phyloP scores from a whole-genome alignment of 2,329 filamentous ascomycete genomes.

The Hymenoscyphus albidus region DNA sequence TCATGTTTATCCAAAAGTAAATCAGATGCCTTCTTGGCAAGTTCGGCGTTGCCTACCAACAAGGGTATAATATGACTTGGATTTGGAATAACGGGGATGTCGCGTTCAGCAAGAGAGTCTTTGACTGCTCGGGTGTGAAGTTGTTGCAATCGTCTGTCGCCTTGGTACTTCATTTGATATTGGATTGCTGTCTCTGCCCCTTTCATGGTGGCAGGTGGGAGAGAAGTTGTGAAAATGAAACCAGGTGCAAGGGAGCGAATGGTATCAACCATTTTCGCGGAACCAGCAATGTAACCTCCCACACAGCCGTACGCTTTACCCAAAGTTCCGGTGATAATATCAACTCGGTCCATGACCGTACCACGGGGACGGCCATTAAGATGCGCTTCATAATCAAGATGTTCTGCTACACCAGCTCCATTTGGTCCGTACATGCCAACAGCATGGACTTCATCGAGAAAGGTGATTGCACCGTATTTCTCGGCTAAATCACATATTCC shows the following conservation, averaged over 20 bases:
- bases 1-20: constrained; percentile 83
- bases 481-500: constrained; percentile 94
- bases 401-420: constrained; percentile 93
- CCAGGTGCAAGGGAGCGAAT: constrained; percentile 92
- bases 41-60: constrained; percentile 87
- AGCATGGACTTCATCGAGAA: constrained; percentile 96
- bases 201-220: constrained; percentile 95
- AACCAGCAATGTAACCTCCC: constrained; percentile 95
- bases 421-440: constrained; percentile 98
- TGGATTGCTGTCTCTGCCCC: constrained; percentile 88
- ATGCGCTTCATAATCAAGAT: constrained; percentile 90
- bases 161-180: constrained; percentile 81
- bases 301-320: constrained; percentile 98
- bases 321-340: constrained; percentile 96
- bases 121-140: constrained; percentile 95
- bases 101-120: constrained; percentile 68
- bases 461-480: constrained; percentile 96
- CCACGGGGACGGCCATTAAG: constrained; percentile 68
- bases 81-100: constrained; percentile 97
- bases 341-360: constrained; percentile 90
- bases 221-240: constrained; percentile 97
- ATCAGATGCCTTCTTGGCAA: constrained; percentile 89
- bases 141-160: constrained; percentile 89
- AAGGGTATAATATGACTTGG: constrained; percentile 94
- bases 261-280: constrained; percentile 79